A percentile compares a stretch with the other conserved stretches of the same genome.
Evolutionary conservation across 257 asterid species (phyloP).

Genomic region (Anisodus acutangulus): DNA sequence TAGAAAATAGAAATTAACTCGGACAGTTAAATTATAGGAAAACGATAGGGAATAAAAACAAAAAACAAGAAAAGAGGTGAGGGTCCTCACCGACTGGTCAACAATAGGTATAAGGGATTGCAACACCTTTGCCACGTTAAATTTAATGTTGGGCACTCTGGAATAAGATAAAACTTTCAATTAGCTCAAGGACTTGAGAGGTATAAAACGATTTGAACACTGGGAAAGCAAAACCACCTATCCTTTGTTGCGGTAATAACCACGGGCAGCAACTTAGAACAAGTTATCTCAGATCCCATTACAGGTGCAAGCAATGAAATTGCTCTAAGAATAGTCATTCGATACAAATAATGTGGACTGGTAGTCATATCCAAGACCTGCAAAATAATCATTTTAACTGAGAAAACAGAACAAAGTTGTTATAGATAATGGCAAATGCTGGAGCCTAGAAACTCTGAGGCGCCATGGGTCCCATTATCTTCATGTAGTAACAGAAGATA

Average conservation of each 20-base stretch:
- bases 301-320: constrained; percentile 91
- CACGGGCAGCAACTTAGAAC: constrained; percentile 79
- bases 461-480: not conserved
- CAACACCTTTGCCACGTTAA: constrained; percentile 75
- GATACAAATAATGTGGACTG: constrained; percentile 76
- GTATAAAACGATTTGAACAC: not conserved
- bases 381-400: not conserved
- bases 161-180: constrained; percentile 15
- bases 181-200: not conserved
- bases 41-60: not conserved
- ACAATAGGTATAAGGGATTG: constrained; percentile 64
- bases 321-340: constrained; percentile 81
- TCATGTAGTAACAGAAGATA: not conserved
- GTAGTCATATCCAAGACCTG: constrained; percentile 76
- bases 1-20: constrained; percentile 24
- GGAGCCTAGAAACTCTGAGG: not conserved
- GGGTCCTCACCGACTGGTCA: constrained; percentile 43
- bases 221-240: constrained; percentile 40
- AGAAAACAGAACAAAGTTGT: not conserved
- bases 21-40: not conserved
- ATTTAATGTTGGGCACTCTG: constrained; percentile 70
- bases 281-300: constrained; percentile 91
- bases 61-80: not conserved
- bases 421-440: not conserved
- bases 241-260: constrained; percentile 60